These are phyloP conservation scores for Monilinia aucupariae DNA, from an alignment of 2,329 filamentous ascomycete species.

Conservation along the genomic window DNA sequence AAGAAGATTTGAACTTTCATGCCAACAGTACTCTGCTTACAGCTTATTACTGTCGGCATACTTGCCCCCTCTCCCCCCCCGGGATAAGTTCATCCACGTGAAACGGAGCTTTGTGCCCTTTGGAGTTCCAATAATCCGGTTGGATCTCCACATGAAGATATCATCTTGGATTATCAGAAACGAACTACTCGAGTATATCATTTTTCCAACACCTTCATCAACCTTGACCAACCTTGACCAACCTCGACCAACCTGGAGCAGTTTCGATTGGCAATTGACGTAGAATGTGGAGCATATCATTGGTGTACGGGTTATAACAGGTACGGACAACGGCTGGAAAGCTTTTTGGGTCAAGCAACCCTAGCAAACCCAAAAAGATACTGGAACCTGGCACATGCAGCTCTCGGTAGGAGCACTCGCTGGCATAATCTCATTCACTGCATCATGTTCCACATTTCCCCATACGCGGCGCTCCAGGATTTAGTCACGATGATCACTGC, in stretches of 20 bases:
- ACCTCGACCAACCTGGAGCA: background rate
- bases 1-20: background rate
- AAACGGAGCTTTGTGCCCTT: background rate
- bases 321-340: no score
- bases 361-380: background rate
- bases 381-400: background rate
- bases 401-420: background rate
- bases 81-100: background rate
- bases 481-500: background rate
- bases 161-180: background rate
- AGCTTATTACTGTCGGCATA: background rate
- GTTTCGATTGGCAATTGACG: background rate
- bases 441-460: background rate
- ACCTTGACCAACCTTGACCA: no score
- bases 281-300: background rate
- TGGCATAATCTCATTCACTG: background rate
- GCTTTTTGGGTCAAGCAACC: background rate
- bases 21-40: background rate
- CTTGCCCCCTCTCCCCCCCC: no score
- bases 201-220: background rate
- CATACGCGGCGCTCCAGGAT: conserved; percentile 5
- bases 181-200: no score
- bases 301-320: no score
- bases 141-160: background rate
- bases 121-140: background rate